Evolutionary conservation across 768 basidiomycete species (phyloP).

Genomic region (Calocybe cyanea): DNA sequence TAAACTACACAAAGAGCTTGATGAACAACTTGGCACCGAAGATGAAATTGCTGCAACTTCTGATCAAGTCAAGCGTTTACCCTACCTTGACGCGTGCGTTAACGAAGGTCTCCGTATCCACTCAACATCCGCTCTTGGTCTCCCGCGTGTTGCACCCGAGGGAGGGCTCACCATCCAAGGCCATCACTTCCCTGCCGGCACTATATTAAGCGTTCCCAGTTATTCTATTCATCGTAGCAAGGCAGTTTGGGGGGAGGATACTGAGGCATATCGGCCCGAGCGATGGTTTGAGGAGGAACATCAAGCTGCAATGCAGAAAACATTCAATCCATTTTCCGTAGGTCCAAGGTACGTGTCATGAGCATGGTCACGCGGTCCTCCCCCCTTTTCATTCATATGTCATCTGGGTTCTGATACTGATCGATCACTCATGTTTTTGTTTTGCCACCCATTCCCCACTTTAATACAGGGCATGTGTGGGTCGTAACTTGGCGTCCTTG

Average conservation of each 20-base stretch:
- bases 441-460: not conserved
- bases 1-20: slow-evolving; percentile 76
- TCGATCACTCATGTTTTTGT: too few relatives aligned
- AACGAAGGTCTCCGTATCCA: slow-evolving; percentile 83
- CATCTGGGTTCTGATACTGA: too few relatives aligned
- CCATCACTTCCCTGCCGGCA: slow-evolving; percentile 65
- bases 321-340: slow-evolving; percentile 84
- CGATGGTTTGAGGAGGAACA: slow-evolving; percentile 80
- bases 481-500: slow-evolving; percentile 75
- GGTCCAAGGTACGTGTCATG: slow-evolving; percentile 60
- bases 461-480: slow-evolving; percentile 68
- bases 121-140: slow-evolving; percentile 79
- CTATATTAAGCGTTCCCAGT: slow-evolving; percentile 75
- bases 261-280: slow-evolving; percentile 73
- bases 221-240: slow-evolving; percentile 79
- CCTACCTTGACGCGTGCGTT: slow-evolving; percentile 85
- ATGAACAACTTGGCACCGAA: slow-evolving; percentile 49
- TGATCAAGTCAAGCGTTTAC: slow-evolving; percentile 67
- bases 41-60: slow-evolving; percentile 61
- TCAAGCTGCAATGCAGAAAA: slow-evolving; percentile 53
- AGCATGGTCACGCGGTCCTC: not conserved
- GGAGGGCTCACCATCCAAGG: slow-evolving; percentile 64
- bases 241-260: slow-evolving; percentile 74
- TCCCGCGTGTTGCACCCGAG: slow-evolving; percentile 75
- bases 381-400: slow-evolving; percentile 8